phyloP scores from a whole-genome alignment of 768 basidiomycete species.

The Trametes coccinea region DNA sequence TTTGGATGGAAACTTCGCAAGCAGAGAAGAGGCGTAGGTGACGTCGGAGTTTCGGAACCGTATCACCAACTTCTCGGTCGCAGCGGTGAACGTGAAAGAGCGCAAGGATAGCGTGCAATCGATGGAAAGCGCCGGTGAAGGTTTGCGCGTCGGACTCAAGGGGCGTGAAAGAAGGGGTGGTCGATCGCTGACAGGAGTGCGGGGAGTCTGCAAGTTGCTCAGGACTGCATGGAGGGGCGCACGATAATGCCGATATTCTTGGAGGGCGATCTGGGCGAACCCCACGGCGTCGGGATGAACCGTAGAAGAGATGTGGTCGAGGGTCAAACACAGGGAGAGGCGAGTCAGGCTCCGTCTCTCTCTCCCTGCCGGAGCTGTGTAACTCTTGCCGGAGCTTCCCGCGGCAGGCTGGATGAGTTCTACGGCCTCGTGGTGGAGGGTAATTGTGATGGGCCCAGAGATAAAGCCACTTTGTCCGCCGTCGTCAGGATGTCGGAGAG shows the following conservation, averaged over 20 bases:
- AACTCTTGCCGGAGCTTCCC: conserved; percentile 4
- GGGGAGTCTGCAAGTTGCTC: not conserved
- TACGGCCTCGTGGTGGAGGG: not conserved
- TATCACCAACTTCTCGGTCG: conserved; percentile 68
- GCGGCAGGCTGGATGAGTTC: conserved; percentile 4
- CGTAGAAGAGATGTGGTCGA: conserved; percentile 16
- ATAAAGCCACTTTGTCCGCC: conserved; percentile 11
- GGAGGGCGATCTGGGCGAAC: conserved; percentile 14
- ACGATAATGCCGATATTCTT: conserved; percentile 13
- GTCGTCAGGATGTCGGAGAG: conserved; percentile 12
- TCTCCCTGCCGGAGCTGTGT: not conserved
- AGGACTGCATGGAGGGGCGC: not conserved
- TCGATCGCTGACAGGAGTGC: not conserved
- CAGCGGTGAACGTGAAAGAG: conserved; percentile 56
- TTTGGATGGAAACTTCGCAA: conserved; percentile 28
- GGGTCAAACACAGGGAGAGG: not conserved
- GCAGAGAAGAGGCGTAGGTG: conserved; percentile 39
- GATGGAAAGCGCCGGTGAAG: conserved; percentile 25
- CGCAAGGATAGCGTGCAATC: conserved; percentile 46
- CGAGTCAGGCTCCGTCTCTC: conserved; percentile 8
- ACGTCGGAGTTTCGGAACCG: conserved; percentile 52
- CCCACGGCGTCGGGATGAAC: conserved; percentile 20
- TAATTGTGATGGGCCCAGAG: conserved; percentile 2
- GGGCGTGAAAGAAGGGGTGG: not conserved
- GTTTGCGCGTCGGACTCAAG: not conserved